phyloP scores from a whole-genome alignment of 2,329 filamentous ascomycete species.

The Colletotrichum chrysophilum region DNA sequence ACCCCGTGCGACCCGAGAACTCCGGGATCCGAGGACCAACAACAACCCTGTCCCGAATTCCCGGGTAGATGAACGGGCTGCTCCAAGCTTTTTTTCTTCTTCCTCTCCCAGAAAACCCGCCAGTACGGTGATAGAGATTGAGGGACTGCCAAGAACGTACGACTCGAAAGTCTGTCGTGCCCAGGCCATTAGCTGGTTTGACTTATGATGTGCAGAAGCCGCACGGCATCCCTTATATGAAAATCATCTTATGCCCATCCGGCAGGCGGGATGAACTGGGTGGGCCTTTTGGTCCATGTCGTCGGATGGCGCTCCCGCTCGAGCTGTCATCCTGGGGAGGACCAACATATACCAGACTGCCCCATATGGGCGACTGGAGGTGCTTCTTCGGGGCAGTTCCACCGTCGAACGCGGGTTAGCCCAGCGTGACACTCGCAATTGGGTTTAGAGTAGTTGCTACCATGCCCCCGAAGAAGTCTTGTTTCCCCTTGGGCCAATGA shows the following conservation, averaged over 20 bases:
- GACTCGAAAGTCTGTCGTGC: neutral
- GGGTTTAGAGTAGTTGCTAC: neutral
- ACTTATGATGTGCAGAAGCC: conserved; percentile 9
- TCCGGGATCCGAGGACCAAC: neutral
- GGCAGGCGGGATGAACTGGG: neutral
- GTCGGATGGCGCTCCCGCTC: neutral
- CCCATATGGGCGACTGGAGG: neutral
- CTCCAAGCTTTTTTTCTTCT: neutral
- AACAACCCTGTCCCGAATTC: neutral
- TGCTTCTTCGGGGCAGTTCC: neutral
- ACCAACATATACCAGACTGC: neutral
- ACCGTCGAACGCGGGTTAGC: neutral
- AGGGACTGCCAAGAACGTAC: neutral
- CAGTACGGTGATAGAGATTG: neutral
- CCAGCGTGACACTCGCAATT: neutral
- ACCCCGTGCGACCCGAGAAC: neutral
- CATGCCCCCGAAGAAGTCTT: neutral
- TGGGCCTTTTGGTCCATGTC: neutral
- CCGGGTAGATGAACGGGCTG: neutral
- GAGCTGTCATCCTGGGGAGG: conserved; percentile 1
- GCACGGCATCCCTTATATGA: neutral
- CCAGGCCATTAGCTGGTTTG: conserved; percentile 16
- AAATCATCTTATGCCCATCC: neutral
- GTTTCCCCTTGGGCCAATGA: neutral
- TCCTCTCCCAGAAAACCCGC: neutral